Base-by-base conservation (phyloP, 805 yeast species). In the Diddensiella santjacobensis region DNA sequence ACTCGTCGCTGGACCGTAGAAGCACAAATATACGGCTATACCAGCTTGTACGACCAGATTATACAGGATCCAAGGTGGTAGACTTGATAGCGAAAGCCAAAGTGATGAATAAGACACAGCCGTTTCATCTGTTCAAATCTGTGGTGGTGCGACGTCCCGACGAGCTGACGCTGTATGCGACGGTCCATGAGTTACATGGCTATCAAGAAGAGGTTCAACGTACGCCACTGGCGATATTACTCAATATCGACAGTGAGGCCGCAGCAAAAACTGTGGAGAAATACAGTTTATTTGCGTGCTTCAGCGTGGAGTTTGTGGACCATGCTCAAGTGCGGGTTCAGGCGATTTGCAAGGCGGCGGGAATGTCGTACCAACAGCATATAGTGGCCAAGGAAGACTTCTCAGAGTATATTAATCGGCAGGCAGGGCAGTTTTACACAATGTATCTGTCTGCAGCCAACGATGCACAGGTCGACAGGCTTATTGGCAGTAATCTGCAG, bases 111-210 rank as follows among this genome's bases (percentile, higher is more conserved):
- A 90, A 91, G 60, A 77, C 81, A 1, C 84, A 88, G 42, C 90
- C 96, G 2, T 88, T 90, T 67, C 96, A 90, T 68, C 68, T 91
- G 26, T 91, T 91, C 71, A 79, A 76, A 55, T 30, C 40, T 10
- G 13, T 26, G 8, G n/a, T n/a, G n/a, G 19, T 38, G 6, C 20
- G 58, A 5, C 48, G 54, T 2, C 56, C 60, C 2, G 59, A 58
- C 23, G 11, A 26, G 31, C 52, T 64, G 13, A 48, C 57, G 11
- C 52, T 52, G 52, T 67, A 52, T 48, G 60, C 67, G 5, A 57
- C 72, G 0, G 72, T 69, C 1, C 72, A 69, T 35, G 72, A 69
- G 41, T 35, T 62, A 8, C 57, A 59, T 22, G 67, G 65, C 22
- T 69, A 69, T 47, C 37, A 41, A 3, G 51, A 55, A 19, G 72